These are phyloP conservation scores for Geotrichum fermentans DNA, from an alignment of 1,139 yeast species.

Conservation along the genomic window DNA sequence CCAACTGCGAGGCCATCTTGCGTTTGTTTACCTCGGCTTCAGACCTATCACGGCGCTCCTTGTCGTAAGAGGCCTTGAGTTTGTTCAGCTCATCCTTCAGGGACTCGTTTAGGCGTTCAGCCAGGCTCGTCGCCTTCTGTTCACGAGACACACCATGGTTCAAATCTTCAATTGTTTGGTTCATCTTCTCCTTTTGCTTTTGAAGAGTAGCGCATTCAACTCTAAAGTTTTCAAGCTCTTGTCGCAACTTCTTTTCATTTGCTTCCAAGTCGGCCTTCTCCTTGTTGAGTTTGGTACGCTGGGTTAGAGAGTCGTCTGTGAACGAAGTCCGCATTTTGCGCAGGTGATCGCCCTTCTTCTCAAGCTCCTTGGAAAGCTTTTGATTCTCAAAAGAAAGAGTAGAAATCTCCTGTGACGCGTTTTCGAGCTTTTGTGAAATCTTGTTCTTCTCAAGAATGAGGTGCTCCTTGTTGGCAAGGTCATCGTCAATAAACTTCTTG, in stretches of 20 bases:
- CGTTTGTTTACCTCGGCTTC: conserved; percentile 32
- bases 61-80: conserved; percentile 26
- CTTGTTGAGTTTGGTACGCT: conserved; percentile 38
- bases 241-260: conserved; percentile 37
- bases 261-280: conserved; percentile 40
- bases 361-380: conserved; percentile 28
- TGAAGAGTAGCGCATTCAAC: conserved; percentile 27
- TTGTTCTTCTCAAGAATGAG: conserved; percentile 30
- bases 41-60: conserved; percentile 31
- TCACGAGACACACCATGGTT: conserved; percentile 32
- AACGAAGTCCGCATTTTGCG: conserved; percentile 36
- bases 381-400: conserved; percentile 30
- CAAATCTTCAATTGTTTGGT: conserved; percentile 73
- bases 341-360: conserved; percentile 33
- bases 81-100: conserved; percentile 28
- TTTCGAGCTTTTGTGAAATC: conserved; percentile 27
- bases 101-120: conserved; percentile 26
- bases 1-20: conserved; percentile 30
- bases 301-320: conserved; percentile 43
- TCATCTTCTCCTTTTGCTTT: conserved; percentile 54
- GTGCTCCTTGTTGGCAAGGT: conserved; percentile 25
- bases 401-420: conserved; percentile 24
- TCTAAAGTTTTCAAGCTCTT: conserved; percentile 30
- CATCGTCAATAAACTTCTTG: conserved; percentile 26
- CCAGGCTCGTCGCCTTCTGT: conserved; percentile 29